Conservation (phyloP, 2,329 filamentous ascomycete species). For the Pestalotiopsis sp. region DNA sequence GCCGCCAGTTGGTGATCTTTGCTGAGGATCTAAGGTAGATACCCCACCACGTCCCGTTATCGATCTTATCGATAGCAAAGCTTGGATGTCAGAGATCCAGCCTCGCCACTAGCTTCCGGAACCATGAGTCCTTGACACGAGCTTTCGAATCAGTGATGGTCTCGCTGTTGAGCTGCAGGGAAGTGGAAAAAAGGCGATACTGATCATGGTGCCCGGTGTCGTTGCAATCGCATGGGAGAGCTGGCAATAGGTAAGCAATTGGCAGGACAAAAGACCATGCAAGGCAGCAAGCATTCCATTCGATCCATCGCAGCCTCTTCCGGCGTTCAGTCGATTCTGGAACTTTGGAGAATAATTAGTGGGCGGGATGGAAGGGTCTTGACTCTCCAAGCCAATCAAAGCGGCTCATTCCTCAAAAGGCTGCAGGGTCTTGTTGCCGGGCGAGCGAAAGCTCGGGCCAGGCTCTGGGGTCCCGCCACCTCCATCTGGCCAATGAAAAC, state of each 20-base stretch:
- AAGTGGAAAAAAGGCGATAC: not conserved
- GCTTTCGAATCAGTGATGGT: not conserved
- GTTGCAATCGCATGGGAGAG: not conserved
- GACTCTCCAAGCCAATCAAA: conserved; percentile 2
- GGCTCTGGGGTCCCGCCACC: not conserved
- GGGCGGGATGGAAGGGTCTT: conserved; percentile 8
- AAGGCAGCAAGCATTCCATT: not conserved
- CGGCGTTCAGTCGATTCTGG: conserved; percentile 13
- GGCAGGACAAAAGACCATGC: not conserved
- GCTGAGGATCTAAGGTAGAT: not conserved
- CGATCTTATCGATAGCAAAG: not conserved
- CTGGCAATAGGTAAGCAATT: not conserved
- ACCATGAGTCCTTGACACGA: not conserved
- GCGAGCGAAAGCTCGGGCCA: conserved; percentile 13
- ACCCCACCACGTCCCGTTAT: not conserved
- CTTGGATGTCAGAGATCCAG: not conserved
- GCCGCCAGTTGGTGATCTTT: not conserved
- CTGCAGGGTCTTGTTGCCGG: conserved; percentile 13
- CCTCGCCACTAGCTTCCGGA: not conserved
- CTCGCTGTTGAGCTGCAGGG: not conserved
- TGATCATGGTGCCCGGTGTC: not conserved
- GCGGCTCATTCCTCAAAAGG: not conserved
- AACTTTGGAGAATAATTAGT: conserved; percentile 16
- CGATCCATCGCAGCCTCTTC: not conserved
- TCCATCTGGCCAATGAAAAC: conserved; percentile 1